Evolutionary conservation across 1,139 yeast genomes (phyloP).

Genomic region (Taphrina confusa): DNA sequence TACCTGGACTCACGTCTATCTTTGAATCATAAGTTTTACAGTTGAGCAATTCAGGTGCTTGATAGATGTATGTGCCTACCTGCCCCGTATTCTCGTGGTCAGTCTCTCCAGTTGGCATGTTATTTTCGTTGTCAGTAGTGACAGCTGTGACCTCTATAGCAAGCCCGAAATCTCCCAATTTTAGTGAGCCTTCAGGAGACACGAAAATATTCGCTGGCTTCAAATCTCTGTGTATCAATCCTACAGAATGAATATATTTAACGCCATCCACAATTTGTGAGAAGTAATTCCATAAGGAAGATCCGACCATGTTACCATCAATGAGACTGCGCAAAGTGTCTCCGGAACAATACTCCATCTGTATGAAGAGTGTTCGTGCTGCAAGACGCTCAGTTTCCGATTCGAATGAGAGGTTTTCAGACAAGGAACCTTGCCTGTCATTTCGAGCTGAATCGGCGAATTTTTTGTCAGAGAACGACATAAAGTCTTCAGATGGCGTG

Average conservation of each 20-base stretch:
- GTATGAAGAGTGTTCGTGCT: constrained; percentile 67
- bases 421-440: neutral
- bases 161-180: constrained; percentile 95
- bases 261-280: constrained; percentile 89
- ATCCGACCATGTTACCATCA: constrained; percentile 70
- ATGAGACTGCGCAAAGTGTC: constrained; percentile 83
- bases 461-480: constrained; percentile 41
- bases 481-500: constrained; percentile 43
- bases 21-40: constrained; percentile 23
- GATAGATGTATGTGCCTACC: constrained; percentile 86
- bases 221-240: constrained; percentile 91
- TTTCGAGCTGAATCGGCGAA: neutral
- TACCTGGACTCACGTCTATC: constrained; percentile 71
- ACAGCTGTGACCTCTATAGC: constrained; percentile 53
- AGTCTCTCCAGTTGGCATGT: constrained; percentile 43
- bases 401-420: too few species aligned
- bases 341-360: constrained; percentile 98
- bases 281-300: constrained; percentile 85
- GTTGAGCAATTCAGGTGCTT: constrained; percentile 68
- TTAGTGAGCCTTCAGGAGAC: constrained; percentile 81
- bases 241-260: constrained; percentile 86
- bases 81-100: constrained; percentile 53
- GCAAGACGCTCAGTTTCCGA: too few species aligned
- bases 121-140: neutral
- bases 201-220: constrained; percentile 96